These are phyloP conservation scores for Ramalina intermedia DNA, from an alignment of 495 filamentous ascomycete species.

Conservation along the genomic window DNA sequence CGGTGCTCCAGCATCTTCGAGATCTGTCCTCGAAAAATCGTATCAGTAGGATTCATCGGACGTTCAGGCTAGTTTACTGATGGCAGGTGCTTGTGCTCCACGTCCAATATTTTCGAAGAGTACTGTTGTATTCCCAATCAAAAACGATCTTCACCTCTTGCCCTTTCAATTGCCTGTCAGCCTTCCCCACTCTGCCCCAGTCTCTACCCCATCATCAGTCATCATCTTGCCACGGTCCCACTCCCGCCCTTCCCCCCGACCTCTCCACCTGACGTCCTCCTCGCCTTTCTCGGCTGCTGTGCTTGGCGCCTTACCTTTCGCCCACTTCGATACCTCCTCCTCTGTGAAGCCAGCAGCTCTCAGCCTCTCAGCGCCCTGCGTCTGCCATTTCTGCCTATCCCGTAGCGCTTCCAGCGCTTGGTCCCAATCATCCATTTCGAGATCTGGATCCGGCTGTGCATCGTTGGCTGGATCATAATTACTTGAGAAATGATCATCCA, in stretches of 20 bases:
- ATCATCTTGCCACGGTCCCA: constrained; percentile 87
- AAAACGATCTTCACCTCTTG: not conserved
- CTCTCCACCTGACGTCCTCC: constrained; percentile 84
- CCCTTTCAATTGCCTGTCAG: constrained; percentile 7
- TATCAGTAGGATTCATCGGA: too few relatives aligned
- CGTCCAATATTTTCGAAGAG: too few relatives aligned
- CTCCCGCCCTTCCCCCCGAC: constrained; percentile 65
- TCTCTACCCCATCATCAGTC: constrained; percentile 37
- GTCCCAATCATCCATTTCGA: constrained; percentile 53
- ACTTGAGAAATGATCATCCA: constrained; percentile 65
- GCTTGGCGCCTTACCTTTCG: constrained; percentile 38
- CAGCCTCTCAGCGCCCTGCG: constrained; percentile 62
- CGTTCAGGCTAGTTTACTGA: too few relatives aligned
- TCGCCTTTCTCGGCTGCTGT: constrained; percentile 63
- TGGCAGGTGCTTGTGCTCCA: too few relatives aligned
- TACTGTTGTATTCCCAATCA: too few relatives aligned
- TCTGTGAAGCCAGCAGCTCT: constrained; percentile 69
- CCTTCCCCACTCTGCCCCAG: constrained; percentile 8
- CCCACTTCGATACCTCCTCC: constrained; percentile 62
- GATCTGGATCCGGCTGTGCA: constrained; percentile 40
- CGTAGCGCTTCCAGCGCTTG: constrained; percentile 64
- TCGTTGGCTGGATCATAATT: constrained; percentile 68
- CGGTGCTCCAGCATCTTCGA: too few relatives aligned
- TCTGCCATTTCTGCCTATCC: constrained; percentile 72
- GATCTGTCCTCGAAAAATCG: too few relatives aligned